Conservation (phyloP, 2,329 filamentous ascomycete species). For the Fusarium solani-melongenae region DNA sequence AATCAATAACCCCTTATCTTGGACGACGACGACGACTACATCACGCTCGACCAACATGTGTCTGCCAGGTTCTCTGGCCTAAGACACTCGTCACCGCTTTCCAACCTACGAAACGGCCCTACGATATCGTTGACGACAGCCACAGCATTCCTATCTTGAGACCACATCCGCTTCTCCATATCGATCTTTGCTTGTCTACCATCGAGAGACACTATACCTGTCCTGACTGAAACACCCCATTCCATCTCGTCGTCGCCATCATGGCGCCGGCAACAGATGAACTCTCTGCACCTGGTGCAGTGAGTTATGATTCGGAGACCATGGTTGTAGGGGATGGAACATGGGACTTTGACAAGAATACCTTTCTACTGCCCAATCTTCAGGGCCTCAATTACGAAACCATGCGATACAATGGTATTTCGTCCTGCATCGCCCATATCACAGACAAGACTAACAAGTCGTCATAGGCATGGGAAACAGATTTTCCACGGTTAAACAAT, state of each 20-base stretch:
- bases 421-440: not conserved
- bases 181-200: not conserved
- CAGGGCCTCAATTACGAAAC: conserved; percentile 82
- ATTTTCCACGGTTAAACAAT: conserved; percentile 75
- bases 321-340: conserved; percentile 84
- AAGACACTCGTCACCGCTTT: conserved; percentile 32
- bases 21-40: conserved; percentile 3
- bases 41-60: conserved; percentile 16
- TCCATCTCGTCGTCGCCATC: conserved; percentile 55
- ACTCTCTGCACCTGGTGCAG: conserved; percentile 77
- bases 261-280: conserved; percentile 71
- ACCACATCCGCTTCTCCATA: conserved; percentile 5
- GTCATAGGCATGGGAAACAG: conserved; percentile 81
- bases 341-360: conserved; percentile 82
- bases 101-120: conserved; percentile 1
- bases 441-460: conserved; percentile 26
- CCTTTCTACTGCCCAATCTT: conserved; percentile 82
- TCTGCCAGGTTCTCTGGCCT: conserved; percentile 15
- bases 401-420: conserved; percentile 84
- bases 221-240: conserved; percentile 37
- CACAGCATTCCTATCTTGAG: conserved; percentile 26
- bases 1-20: not conserved
- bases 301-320: conserved; percentile 78
- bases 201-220: conserved; percentile 18
- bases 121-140: conserved; percentile 16